phyloP scores from a whole-genome alignment of 257 asterid genomes.

The Ophiorrhiza pumila region DNA sequence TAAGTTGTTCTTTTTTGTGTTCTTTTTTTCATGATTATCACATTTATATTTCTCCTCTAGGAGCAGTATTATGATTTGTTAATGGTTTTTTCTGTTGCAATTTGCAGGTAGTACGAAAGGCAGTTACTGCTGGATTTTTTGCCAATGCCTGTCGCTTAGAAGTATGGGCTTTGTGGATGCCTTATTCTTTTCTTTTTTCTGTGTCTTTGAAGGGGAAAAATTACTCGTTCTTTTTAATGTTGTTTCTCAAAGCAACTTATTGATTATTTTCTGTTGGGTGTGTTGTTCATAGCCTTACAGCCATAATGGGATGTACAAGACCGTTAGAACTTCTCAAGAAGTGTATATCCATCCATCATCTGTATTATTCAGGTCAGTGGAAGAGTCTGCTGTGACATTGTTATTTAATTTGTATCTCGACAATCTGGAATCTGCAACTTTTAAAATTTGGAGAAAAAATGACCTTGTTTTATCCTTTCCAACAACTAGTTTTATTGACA shows the following conservation, averaged over 20 bases:
- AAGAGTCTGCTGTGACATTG: background rate
- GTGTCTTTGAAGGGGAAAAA: background rate
- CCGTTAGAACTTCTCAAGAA: conserved; percentile 84
- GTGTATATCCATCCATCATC: conserved; percentile 96
- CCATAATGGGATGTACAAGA: conserved; percentile 86
- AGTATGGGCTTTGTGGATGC: conserved; percentile 27
- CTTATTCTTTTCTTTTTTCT: background rate
- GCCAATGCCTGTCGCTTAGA: conserved; percentile 91
- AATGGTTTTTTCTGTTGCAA: background rate
- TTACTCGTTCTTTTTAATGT: background rate
- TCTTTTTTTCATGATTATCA: background rate
- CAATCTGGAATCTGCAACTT: background rate
- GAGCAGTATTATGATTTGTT: background rate
- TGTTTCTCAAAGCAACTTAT: conserved; percentile 5
- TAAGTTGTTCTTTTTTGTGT: background rate
- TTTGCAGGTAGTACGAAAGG: conserved; percentile 82
- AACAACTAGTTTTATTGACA: background rate
- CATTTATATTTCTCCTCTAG: background rate
- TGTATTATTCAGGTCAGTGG: conserved; percentile 75
- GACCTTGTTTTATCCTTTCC: background rate
- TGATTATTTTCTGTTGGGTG: conserved; percentile 17
- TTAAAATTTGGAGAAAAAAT: background rate
- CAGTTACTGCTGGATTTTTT: conserved; percentile 86
- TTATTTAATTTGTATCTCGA: background rate
- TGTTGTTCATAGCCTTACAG: conserved; percentile 60